A percentile compares a stretch with the other conserved stretches of the same genome.
phyloP scores from a whole-genome alignment of 768 basidiomycete species.

The Pleurotus cornucopiae region DNA sequence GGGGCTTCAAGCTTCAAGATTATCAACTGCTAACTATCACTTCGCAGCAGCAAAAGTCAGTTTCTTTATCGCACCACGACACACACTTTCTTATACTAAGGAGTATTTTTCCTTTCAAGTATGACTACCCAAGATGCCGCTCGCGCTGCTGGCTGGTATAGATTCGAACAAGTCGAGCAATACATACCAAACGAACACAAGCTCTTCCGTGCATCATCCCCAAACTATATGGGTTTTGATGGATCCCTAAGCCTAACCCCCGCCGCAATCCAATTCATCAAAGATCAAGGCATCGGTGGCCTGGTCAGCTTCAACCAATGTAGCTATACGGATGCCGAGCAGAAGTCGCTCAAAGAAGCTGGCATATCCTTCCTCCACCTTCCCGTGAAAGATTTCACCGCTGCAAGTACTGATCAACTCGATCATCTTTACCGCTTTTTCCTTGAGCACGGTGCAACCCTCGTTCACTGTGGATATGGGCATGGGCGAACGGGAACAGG shows the following conservation, averaged over 20 bases:
- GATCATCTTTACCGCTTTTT: constrained; percentile 13
- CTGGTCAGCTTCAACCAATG: constrained; percentile 17
- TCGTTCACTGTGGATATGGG: constrained; percentile 11
- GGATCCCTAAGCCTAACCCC: constrained; percentile 14
- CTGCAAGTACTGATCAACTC: constrained; percentile 15
- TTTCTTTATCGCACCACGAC: too few species aligned
- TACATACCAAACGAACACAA: constrained; percentile 11
- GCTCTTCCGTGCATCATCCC: constrained; percentile 19
- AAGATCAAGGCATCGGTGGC: constrained; percentile 11
- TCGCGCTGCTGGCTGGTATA: constrained; percentile 11
- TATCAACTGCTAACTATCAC: too few species aligned
- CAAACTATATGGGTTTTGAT: constrained; percentile 15
- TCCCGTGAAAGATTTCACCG: constrained; percentile 17
- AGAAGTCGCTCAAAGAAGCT: constrained; percentile 3
- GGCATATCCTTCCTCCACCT: constrained; percentile 16
- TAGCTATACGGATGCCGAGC: constrained; percentile 11
- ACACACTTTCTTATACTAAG: too few species aligned
- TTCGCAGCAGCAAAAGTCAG: too few species aligned
- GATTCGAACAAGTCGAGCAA: constrained; percentile 12
- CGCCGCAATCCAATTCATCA: constrained; percentile 13
- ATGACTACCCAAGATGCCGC: background rate
- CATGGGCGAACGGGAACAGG: constrained; percentile 14
- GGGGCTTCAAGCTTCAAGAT: too few species aligned
- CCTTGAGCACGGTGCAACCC: constrained; percentile 15
- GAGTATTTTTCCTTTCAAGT: too few species aligned